These are phyloP conservation scores for Delonix regia DNA, from an alignment of 306 rosid species.

Conservation along the genomic window DNA sequence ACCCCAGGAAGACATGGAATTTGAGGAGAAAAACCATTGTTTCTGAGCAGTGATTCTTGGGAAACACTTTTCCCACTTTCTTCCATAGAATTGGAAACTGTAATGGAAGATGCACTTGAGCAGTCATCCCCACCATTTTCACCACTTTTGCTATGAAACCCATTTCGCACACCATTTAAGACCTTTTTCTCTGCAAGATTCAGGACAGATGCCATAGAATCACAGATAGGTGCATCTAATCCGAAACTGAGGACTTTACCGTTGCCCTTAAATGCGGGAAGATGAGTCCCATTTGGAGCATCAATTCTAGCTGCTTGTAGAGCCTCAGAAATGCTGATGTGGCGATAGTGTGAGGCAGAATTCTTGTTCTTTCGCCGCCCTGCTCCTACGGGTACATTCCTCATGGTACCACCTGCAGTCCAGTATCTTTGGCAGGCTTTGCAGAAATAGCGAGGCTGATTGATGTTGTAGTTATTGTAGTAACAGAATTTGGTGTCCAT, in stretches of 20 bases:
- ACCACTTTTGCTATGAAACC: conserved; percentile 45
- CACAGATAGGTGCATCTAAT: conserved; percentile 57
- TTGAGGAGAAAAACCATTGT: conserved; percentile 61
- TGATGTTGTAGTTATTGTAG: conserved; percentile 86
- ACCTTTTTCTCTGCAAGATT: conserved; percentile 57
- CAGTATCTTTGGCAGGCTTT: conserved; percentile 96
- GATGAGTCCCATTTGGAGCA: conserved; percentile 53
- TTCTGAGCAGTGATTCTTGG: conserved; percentile 45
- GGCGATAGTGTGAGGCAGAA: conserved; percentile 63
- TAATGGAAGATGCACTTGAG: conserved; percentile 58
- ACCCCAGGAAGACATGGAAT: conserved; percentile 69
- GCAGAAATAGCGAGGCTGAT: conserved; percentile 95
- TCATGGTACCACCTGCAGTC: conserved; percentile 95
- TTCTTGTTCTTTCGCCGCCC: conserved; percentile 91
- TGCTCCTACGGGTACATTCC: conserved; percentile 95
- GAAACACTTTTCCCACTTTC: conserved; percentile 47
- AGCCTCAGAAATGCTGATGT: conserved; percentile 73
- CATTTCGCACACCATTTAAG: conserved; percentile 53
- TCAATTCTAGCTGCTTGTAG: conserved; percentile 74
- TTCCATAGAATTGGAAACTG: conserved; percentile 55
- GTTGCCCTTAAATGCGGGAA: conserved; percentile 43
- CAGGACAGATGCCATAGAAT: conserved; percentile 62
- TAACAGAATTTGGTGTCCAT: conserved; percentile 96
- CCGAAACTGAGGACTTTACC: conserved; percentile 84
- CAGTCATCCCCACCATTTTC: conserved; percentile 67